Percentiles rank a stretch among this genome's conserved stretches.
Evolutionary conservation across 441 rosid species (phyloP).

Genomic region (Gossypium gossypioides): DNA sequence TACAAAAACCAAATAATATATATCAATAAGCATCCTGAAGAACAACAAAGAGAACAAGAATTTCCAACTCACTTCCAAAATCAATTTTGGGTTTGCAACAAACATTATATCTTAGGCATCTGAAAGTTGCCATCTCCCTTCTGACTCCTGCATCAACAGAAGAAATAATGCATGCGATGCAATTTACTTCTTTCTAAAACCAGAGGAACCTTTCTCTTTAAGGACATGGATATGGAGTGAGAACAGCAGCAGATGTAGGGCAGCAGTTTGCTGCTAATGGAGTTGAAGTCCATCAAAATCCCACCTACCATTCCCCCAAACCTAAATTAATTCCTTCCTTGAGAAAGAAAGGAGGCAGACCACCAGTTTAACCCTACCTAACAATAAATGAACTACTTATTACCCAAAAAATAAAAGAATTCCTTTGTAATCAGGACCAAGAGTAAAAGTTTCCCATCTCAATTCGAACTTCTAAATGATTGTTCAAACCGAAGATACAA

Average conservation of each 20-base stretch:
- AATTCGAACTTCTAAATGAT: background rate
- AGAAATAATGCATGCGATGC: background rate
- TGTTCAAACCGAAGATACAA: background rate
- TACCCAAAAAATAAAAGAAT: background rate
- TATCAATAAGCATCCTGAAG: background rate
- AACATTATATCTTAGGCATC: background rate
- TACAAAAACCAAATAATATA: slow-evolving; percentile 14
- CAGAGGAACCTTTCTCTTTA: background rate
- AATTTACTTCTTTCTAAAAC: slow-evolving; percentile 2
- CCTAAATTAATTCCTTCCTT: background rate
- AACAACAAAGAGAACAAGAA: background rate
- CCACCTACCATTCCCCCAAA: background rate
- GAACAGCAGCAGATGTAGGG: background rate
- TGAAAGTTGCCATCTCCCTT: background rate
- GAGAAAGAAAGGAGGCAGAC: background rate
- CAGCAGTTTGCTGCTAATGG: background rate
- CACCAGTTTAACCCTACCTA: background rate
- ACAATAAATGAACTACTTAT: background rate
- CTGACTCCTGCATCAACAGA: background rate
- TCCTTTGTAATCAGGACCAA: background rate
- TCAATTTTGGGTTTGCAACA: background rate
- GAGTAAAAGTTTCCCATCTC: background rate
- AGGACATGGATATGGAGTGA: background rate
- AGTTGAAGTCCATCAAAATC: background rate
- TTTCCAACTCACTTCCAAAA: background rate